A percentile compares a stretch with the other conserved stretches of the same genome.
These are phyloP conservation scores for Dacryopinax primogenitus DNA, from an alignment of 768 basidiomycete species.

Conservation along the genomic window DNA sequence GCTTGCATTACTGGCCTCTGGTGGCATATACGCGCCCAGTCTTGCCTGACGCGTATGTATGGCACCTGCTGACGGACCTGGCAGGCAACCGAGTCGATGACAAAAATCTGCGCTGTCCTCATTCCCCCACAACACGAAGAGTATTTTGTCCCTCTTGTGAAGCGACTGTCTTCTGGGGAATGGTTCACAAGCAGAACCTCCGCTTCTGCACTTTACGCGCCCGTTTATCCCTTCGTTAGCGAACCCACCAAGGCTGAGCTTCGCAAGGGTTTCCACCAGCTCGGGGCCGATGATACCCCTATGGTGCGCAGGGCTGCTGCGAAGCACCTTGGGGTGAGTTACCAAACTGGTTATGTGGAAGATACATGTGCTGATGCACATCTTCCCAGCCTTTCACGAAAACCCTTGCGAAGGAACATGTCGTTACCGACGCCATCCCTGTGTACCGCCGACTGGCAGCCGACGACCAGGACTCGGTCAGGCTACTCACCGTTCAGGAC, in stretches of 20 bases:
- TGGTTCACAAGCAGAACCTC: slow-evolving; percentile 99
- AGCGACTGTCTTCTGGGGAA: slow-evolving; percentile 80
- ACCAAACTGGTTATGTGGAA: not conserved
- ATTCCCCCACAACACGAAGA: slow-evolving; percentile 72
- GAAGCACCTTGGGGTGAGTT: slow-evolving; percentile 85
- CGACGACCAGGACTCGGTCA: slow-evolving; percentile 97
- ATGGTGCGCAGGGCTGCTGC: slow-evolving; percentile 97
- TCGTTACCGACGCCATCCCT: slow-evolving; percentile 76
- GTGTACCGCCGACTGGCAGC: slow-evolving; percentile 86
- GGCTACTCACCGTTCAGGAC: slow-evolving; percentile 88
- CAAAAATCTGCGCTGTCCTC: slow-evolving; percentile 69
- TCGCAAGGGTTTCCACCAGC: slow-evolving; percentile 64
- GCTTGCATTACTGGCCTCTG: not conserved
- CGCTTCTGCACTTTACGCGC: slow-evolving; percentile 82
- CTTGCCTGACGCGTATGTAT: not conserved
- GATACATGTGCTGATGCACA: slow-evolving; percentile 3
- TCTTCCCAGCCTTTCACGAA: slow-evolving; percentile 55
- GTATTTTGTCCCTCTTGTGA: slow-evolving; percentile 80
- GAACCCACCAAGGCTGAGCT: slow-evolving; percentile 70
- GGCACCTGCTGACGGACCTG: slow-evolving; percentile 11
- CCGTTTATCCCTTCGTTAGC: slow-evolving; percentile 73
- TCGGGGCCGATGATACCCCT: slow-evolving; percentile 90
- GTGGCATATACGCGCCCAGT: not conserved
- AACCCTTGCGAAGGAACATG: slow-evolving; percentile 63
- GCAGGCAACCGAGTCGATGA: slow-evolving; percentile 91